A percentile compares a stretch with the other conserved stretches of the same genome.
phyloP scores from a whole-genome alignment of 2,329 filamentous ascomycete genomes.

The Bipolaris zeicola region DNA sequence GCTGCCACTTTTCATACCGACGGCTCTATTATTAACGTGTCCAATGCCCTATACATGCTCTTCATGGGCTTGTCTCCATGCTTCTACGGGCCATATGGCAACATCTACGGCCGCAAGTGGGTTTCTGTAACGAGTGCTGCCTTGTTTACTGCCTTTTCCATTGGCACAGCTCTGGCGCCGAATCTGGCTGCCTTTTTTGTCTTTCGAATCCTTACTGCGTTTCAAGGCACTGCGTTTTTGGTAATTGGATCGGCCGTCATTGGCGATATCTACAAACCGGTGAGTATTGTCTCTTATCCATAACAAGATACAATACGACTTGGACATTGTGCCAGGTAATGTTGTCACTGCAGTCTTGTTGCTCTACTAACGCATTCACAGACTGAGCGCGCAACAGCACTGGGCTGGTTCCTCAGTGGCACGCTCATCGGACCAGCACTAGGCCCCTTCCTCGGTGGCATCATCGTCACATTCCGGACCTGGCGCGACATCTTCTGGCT shows the following conservation, averaged over 20 bases:
- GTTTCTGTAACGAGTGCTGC: conserved; percentile 65
- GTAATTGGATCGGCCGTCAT: conserved; percentile 73
- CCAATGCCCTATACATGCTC: conserved; percentile 75
- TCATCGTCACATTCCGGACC: conserved; percentile 74
- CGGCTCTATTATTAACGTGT: conserved; percentile 72
- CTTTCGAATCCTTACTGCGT: conserved; percentile 74
- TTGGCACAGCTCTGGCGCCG: conserved; percentile 73
- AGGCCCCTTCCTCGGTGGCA: conserved; percentile 71
- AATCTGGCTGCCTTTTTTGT: conserved; percentile 74
- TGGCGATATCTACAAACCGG: conserved; percentile 59
- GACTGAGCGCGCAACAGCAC: conserved; percentile 72
- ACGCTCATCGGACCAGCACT: conserved; percentile 69
- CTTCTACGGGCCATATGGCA: conserved; percentile 72
- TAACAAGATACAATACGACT: background rate
- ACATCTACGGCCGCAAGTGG: conserved; percentile 55
- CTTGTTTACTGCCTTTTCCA: conserved; percentile 71
- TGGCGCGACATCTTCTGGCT: conserved; percentile 83
- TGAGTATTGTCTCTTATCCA: conserved; percentile 17
- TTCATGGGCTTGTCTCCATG: conserved; percentile 69
- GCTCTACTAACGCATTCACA: conserved; percentile 52
- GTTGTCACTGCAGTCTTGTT: background rate
- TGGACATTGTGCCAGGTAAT: conserved; percentile 12
- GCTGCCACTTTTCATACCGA: conserved; percentile 68
- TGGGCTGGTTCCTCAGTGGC: conserved; percentile 74
- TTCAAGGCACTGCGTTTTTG: conserved; percentile 76